Evolutionary conservation across 257 asterid genomes (phyloP), one percentile per base, ranked within the genome.

Genomic region (Euphrasia confusa): DNA sequence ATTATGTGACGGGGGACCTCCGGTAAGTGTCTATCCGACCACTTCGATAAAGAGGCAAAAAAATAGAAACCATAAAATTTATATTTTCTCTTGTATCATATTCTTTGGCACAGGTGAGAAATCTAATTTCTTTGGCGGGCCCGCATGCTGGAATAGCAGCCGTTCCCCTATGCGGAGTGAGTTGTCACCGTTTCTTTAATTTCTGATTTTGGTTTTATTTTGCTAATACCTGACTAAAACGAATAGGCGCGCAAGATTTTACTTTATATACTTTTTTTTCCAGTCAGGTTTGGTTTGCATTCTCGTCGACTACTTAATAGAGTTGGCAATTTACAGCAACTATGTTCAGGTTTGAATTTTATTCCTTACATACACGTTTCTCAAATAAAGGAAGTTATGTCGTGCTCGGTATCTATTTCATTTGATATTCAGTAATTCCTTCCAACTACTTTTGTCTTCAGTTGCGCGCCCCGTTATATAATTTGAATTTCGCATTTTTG

Each of bases 71-170:
- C n/a, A n/a, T n/a, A n/a, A n/a, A n/a, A n/a, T n/a, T n/a, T n/a
- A n/a, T n/a, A 37, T 39, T 33, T 10, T 63, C 53, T 30, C 44
- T 52, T 27, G 18, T 15, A 39, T 21, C 24, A 21, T 21, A 21
- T 21, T 21, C 24, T 24, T 26, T 24, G 63, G 67, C 63, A 71
- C 87, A 92, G 99, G 99, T 92, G 77, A 79, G 76, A 67, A 92
- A 84, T 74, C 66, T 89, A 13, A 76, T 92, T 63, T 92, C 99
- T 64, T 79, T 92, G 70, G 97, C 88, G 21, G 98, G 97, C 49
- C 98, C 98, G 66, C 98, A 89, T 72, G 95, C 97, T 9, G 97
- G 99, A 65, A 85, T 86, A 66, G 94, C 97, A 61, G 80, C 97
- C 54, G 58, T 86, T 74, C 97, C 97, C 32, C 67, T 89, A 4